These are phyloP conservation scores for Parastagonospora avenae DNA, from an alignment of 2,329 filamentous ascomycete genomes.

Conservation along the genomic window DNA sequence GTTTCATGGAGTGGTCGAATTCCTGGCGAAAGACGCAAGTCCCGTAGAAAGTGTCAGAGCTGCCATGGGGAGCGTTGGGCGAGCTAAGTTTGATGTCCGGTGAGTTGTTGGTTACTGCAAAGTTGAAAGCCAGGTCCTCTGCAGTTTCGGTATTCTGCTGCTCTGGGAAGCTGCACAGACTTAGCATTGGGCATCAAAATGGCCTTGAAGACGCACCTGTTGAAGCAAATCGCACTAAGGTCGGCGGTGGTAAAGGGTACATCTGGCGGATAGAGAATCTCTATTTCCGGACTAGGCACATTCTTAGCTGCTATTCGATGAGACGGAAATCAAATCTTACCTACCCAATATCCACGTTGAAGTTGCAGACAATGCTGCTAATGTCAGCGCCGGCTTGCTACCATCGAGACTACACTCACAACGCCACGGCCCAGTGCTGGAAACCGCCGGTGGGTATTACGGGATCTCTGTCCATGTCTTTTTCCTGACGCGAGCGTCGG, in stretches of 20 bases:
- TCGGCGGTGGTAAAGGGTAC: constrained; percentile 46
- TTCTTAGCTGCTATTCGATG: constrained; percentile 6
- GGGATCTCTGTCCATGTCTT: constrained; percentile 29
- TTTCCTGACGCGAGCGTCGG: constrained; percentile 28
- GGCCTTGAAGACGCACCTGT: constrained; percentile 33
- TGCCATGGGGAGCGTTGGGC: constrained; percentile 47
- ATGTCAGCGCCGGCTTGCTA: constrained; percentile 13
- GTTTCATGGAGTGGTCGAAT: constrained; percentile 48
- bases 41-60: constrained; percentile 42
- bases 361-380: constrained; percentile 49
- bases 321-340: constrained; percentile 10
- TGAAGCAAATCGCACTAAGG: constrained; percentile 51
- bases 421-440: constrained; percentile 48
- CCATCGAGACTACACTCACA: constrained; percentile 31
- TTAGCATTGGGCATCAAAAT: constrained; percentile 12
- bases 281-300: constrained; percentile 46
- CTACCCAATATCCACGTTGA: constrained; percentile 51
- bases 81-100: constrained; percentile 62
- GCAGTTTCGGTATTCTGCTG: constrained; percentile 49
- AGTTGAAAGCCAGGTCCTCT: constrained; percentile 48
- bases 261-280: constrained; percentile 49
- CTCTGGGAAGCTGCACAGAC: constrained; percentile 45
- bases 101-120: constrained; percentile 49
- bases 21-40: constrained; percentile 50
- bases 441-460: constrained; percentile 30